Percentiles rank a stretch among this genome's conserved stretches.
phyloP scores from a whole-genome alignment of 495 filamentous ascomycete genomes.

The Annulohypoxylon bovei region DNA sequence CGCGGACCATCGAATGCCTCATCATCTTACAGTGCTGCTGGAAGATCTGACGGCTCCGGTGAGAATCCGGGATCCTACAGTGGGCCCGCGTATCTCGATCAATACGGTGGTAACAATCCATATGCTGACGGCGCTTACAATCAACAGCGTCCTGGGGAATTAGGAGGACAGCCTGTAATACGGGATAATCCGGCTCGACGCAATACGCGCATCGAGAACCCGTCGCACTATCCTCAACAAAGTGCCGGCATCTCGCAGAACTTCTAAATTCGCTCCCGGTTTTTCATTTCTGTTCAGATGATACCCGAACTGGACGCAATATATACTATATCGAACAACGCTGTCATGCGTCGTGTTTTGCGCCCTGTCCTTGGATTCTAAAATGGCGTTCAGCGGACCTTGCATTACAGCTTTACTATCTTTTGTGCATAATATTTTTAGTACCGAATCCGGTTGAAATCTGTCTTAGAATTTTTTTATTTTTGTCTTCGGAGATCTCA shows the following conservation, averaged over 20 bases:
- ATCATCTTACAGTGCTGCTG: slow-evolving; percentile 88
- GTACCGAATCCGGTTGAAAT: slow-evolving; percentile 15
- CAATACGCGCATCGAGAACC: slow-evolving; percentile 94
- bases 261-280: slow-evolving; percentile 66
- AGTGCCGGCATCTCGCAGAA: slow-evolving; percentile 98
- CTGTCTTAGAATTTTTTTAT: slow-evolving; percentile 17
- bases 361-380: slow-evolving; percentile 27
- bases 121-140: slow-evolving; percentile 53
- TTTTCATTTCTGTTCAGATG: slow-evolving; percentile 35
- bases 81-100: slow-evolving; percentile 61
- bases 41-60: slow-evolving; percentile 84
- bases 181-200: slow-evolving; percentile 90
- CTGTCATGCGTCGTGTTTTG: slow-evolving; percentile 25
- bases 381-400: slow-evolving; percentile 35
- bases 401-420: slow-evolving; percentile 34
- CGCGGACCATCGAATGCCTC: slow-evolving; percentile 96
- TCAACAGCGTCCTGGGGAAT: slow-evolving; percentile 46
- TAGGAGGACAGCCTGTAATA: slow-evolving; percentile 78
- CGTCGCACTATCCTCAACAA: slow-evolving; percentile 85
- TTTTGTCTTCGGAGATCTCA: slow-evolving; percentile 8
- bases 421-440: slow-evolving; percentile 36
- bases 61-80: slow-evolving; percentile 66
- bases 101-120: slow-evolving; percentile 61
- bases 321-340: slow-evolving; percentile 23
- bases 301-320: slow-evolving; percentile 41